These are phyloP conservation scores for Delonix regia DNA, from an alignment of 306 rosid species.

Conservation along the genomic window DNA sequence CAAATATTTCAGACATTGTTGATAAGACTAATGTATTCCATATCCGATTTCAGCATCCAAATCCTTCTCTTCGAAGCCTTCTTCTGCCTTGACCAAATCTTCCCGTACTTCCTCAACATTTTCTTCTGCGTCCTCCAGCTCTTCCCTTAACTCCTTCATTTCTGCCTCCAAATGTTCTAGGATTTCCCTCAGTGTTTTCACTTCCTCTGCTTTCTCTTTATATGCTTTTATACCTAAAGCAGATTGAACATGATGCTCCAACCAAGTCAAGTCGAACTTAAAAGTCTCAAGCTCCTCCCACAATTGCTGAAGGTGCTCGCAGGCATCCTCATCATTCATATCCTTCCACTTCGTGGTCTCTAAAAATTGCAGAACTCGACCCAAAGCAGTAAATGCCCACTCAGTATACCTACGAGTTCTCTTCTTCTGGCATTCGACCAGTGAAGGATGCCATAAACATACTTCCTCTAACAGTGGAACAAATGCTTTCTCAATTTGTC, in stretches of 20 bases:
- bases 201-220: not conserved
- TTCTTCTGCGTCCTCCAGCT: too few relatives aligned
- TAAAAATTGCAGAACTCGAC: not conserved
- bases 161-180: not conserved
- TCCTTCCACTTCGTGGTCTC: not conserved
- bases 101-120: not conserved
- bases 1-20: too few relatives aligned
- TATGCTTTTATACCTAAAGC: not conserved
- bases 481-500: too few relatives aligned
- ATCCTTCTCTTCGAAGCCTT: not conserved
- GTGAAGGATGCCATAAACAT: too few relatives aligned
- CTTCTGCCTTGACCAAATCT: not conserved
- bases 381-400: too few relatives aligned
- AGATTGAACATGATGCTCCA: not conserved
- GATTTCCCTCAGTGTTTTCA: not conserved
- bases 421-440: too few relatives aligned
- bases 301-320: not conserved
- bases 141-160: not conserved
- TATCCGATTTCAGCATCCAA: not conserved
- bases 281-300: not conserved
- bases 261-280: too few relatives aligned
- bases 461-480: too few relatives aligned
- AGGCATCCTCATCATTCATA: not conserved
- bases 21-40: too few relatives aligned
- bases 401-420: too few relatives aligned